Evolutionary conservation across 2,329 filamentous ascomycete genomes (phyloP), one percentile per base, ranked within the genome.

Genomic region (Microthyrium microscopicum): DNA sequence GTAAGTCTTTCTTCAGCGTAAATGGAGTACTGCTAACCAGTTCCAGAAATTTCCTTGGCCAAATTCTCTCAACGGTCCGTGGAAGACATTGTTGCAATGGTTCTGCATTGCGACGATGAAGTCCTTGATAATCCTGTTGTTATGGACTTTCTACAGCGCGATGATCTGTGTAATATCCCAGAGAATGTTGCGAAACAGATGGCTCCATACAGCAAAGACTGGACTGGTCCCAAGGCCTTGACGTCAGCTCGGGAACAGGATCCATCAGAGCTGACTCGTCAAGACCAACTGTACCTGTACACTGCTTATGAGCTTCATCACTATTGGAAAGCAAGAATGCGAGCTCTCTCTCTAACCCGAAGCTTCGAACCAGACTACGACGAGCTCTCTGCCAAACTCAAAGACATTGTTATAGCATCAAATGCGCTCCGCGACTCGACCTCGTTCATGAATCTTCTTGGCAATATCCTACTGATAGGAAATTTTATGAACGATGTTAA

Each of bases 401-500:
- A 77, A 42, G 75, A 89, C 40, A 73, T 98, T n/a, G 79, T 91
- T 22, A 62, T 63, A 20, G 84, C 93, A 6, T 87, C 85, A 4
- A 87, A 95, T 57, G 80, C 83, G 7, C 61, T 98, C 35, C 73
- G 87, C 30, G 84, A 92, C 50, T 94, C 85, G 2, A 83, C 92
- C 18, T 79, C 83, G 18, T 61, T 98, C 46, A 93, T 95, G 77
- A 94, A 92, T 43, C 84, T 98, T 29, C 71, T 98, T 36, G 85
- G 87, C 38, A 68, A 95, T 40, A 98, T 98, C 55, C 64, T 98
- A 46, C 87, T 94, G 54, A 93, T 98, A 49, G 89, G 89, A 55
- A 98, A 98, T 57, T 98, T 93, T 66, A 98, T 98, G 89, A 98
- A 98, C 63, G 89, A 95, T 52, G 78, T 85, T 35, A 95, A 94